Evolutionary conservation across 2,329 filamentous ascomycete species (phyloP), one percentile per base, ranked within the genome.

Genomic region (Trichoderma breve): DNA sequence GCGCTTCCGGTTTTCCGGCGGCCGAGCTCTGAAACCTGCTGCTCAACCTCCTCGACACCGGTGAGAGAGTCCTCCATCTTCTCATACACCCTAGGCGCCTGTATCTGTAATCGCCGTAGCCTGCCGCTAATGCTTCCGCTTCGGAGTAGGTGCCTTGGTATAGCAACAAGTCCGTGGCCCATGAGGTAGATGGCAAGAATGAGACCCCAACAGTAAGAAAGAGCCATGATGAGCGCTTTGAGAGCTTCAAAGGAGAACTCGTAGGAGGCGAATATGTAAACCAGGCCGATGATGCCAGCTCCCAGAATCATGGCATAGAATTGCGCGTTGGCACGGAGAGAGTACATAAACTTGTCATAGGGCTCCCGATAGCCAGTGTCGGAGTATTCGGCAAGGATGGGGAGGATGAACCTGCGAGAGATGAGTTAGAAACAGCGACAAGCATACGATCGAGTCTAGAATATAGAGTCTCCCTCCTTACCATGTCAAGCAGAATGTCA

Each of bases 401-500:
- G 96, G 43, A 99, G 90, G 74, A 99, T 94, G 73, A 94, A 89
- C 92, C 92, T 95, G 76, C 12, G 24, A 47, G 53, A 14, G 14
- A 24, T 18, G 21, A 14, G n/a, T 15, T 15, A 62, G 32, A 53
- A 61, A 14, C 34, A 34, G 11, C 1, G 24, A 30, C 4, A 36
- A 30, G 14, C 18, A 61, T 2, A 70, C 51, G 9, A 14, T 26
- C n/a, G 3, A 28, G 24, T n/a, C n/a, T 4, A 14, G 39, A 9
- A 3, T 6, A 18, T 36, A 9, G 30, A 6, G 3, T 4, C 18
- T 58, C 14, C 15, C 34, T 60, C 76, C 86, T 65, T 84, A 95
- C 96, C 96, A 99, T 71, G 95, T 98, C 78, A 99, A 84, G 65
- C 91, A 90, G 83, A 99, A 99, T 0, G 95, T 98, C 70, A 99